Evolutionary conservation across 148 eudicot species (phyloP).

Genomic region (Silene latifolia): DNA sequence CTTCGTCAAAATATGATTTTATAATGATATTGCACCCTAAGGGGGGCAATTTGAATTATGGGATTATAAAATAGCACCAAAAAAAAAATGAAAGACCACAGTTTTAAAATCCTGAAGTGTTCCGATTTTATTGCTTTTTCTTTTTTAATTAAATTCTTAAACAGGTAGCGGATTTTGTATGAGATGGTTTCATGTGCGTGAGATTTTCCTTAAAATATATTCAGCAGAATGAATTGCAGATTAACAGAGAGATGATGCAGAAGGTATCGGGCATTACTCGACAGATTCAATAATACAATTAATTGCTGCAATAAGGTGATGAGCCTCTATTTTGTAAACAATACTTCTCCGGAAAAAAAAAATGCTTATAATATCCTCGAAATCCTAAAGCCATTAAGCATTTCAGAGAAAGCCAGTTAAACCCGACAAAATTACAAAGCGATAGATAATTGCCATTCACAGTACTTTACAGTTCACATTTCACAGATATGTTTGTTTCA

Average conservation of each 20-base stretch:
- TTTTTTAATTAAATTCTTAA: too few relatives aligned
- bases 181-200: too few relatives aligned
- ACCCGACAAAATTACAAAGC: constrained; percentile 14
- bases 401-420: not conserved
- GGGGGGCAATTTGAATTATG: not conserved
- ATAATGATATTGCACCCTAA: not conserved
- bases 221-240: too few relatives aligned
- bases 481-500: constrained; percentile 9
- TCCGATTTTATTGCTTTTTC: not conserved
- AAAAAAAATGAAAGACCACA: constrained; percentile 10
- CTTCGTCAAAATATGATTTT: not conserved
- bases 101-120: not conserved
- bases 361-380: constrained; percentile 8
- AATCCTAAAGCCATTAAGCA: constrained; percentile 4
- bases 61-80: not conserved
- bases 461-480: constrained; percentile 9
- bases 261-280: too few relatives aligned
- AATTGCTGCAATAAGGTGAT: not conserved
- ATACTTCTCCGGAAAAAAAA: not conserved
- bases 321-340: not conserved
- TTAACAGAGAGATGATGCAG: too few relatives aligned
- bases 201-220: too few relatives aligned
- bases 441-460: not conserved
- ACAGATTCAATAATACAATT: too few relatives aligned
- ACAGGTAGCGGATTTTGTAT: too few relatives aligned